Evolutionary conservation across 805 yeast species (phyloP).

Genomic region (Lipomyces sp.): DNA sequence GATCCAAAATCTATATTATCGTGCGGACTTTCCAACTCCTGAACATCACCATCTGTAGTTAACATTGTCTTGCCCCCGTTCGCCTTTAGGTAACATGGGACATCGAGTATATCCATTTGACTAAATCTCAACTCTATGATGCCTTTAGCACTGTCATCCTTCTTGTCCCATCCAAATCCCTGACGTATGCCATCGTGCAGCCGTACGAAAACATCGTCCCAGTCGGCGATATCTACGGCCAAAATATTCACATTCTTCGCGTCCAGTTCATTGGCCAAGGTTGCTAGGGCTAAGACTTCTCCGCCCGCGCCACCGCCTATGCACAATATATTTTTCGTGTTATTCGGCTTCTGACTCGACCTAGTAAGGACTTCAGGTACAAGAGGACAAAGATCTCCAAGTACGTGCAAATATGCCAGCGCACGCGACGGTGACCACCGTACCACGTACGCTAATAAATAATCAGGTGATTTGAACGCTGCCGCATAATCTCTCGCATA

Average conservation of each 20-base stretch:
- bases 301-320: slow-evolving; percentile 94
- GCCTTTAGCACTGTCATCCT: background rate
- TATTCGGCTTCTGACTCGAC: background rate
- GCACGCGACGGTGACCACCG: slow-evolving; percentile 90
- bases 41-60: background rate
- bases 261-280: slow-evolving; percentile 54
- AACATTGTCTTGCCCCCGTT: background rate
- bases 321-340: slow-evolving; percentile 52
- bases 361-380: slow-evolving; percentile 9
- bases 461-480: slow-evolving; percentile 64
- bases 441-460: slow-evolving; percentile 75
- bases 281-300: slow-evolving; percentile 67
- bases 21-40: background rate
- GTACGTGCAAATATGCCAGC: slow-evolving; percentile 70
- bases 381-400: slow-evolving; percentile 47
- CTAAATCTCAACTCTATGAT: slow-evolving; percentile 18
- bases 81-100: slow-evolving; percentile 22
- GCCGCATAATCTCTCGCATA: slow-evolving; percentile 69
- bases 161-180: slow-evolving; percentile 9
- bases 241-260: slow-evolving; percentile 51
- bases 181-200: slow-evolving; percentile 22
- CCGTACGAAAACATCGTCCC: slow-evolving; percentile 60
- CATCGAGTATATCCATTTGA: slow-evolving; percentile 36
- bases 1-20: slow-evolving; percentile 12
- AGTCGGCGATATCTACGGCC: slow-evolving; percentile 78